phyloP scores from a whole-genome alignment of 345 rosid genomes.

The Noccaea bulbosa region DNA sequence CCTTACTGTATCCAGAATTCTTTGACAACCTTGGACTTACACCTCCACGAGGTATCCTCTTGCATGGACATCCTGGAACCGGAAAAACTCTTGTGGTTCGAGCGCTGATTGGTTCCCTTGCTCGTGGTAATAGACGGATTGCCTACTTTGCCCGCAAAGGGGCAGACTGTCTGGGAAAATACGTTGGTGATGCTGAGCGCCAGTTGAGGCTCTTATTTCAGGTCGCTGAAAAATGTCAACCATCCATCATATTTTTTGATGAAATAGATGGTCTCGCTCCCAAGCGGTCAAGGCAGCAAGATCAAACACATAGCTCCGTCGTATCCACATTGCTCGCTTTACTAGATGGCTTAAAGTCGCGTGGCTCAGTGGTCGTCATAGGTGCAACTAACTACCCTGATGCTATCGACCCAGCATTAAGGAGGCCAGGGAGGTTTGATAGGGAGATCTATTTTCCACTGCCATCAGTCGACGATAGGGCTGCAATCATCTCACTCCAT shows the following conservation, averaged over 20 bases:
- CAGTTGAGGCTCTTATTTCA: slow-evolving; percentile 98
- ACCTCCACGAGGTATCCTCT: slow-evolving; percentile 95
- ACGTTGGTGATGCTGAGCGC: slow-evolving; percentile 99
- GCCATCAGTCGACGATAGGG: slow-evolving; percentile 84
- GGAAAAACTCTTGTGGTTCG: slow-evolving; percentile 98
- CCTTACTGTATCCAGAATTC: slow-evolving; percentile 91
- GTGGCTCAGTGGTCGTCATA: slow-evolving; percentile 98
- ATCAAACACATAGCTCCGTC: slow-evolving; percentile 98
- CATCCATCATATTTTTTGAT: slow-evolving; percentile 95
- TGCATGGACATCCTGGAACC: slow-evolving; percentile 99
- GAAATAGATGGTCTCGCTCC: slow-evolving; percentile 99
- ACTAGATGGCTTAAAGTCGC: slow-evolving; percentile 92
- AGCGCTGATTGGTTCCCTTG: slow-evolving; percentile 91
- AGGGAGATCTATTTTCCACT: slow-evolving; percentile 93
- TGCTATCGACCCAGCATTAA: slow-evolving; percentile 95
- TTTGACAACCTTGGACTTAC: slow-evolving; percentile 88
- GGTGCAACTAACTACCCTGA: slow-evolving; percentile 99
- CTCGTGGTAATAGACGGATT: slow-evolving; percentile 86
- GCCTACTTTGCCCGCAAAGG: slow-evolving; percentile 99
- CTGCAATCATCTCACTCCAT: slow-evolving; percentile 89
- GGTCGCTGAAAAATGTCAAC: slow-evolving; percentile 98
- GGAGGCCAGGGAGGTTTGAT: slow-evolving; percentile 99
- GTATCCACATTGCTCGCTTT: slow-evolving; percentile 96
- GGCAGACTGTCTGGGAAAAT: slow-evolving; percentile 98
- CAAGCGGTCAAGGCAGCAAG: slow-evolving; percentile 85